A percentile compares a stretch with the other conserved stretches of the same genome.
phyloP scores from a whole-genome alignment of 768 basidiomycete species.

The Hygrophorus russula region DNA sequence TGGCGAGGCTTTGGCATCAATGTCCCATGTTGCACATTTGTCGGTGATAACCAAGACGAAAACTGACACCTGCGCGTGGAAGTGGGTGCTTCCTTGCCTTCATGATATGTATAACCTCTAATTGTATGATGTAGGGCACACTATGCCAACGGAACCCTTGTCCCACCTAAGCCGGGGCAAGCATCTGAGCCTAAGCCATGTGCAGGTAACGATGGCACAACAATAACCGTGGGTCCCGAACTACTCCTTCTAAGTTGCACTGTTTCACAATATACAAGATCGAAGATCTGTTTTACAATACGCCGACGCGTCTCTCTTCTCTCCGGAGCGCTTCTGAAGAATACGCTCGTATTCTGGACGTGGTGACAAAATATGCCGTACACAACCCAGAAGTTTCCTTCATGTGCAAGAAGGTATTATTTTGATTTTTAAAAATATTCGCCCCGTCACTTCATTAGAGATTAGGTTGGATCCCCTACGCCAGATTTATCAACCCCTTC shows the following conservation, averaged over 20 bases:
- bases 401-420: slow-evolving; percentile 76
- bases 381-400: slow-evolving; percentile 88
- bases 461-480: slow-evolving; percentile 55
- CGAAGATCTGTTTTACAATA: slow-evolving; percentile 93
- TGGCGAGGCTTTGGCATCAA: slow-evolving; percentile 92
- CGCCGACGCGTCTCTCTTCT: slow-evolving; percentile 76
- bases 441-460: background rate
- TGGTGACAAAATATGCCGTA: slow-evolving; percentile 85
- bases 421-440: background rate
- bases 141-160: slow-evolving; percentile 70
- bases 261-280: slow-evolving; percentile 39
- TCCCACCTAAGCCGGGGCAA: slow-evolving; percentile 59
- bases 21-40: slow-evolving; percentile 87
- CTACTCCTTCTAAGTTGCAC: background rate
- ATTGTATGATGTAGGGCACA: slow-evolving; percentile 44
- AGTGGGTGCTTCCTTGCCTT: slow-evolving; percentile 40
- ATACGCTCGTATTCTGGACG: slow-evolving; percentile 82
- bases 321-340: slow-evolving; percentile 83
- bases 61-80: slow-evolving; percentile 79
- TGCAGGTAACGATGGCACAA: slow-evolving; percentile 93
- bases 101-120: background rate
- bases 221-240: slow-evolving; percentile 50
- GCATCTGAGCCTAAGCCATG: slow-evolving; percentile 74
- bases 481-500: slow-evolving; percentile 80
- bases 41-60: slow-evolving; percentile 87